phyloP scores from a whole-genome alignment of 2,329 filamentous ascomycete genomes.

The Aspergillus fijiensis region DNA sequence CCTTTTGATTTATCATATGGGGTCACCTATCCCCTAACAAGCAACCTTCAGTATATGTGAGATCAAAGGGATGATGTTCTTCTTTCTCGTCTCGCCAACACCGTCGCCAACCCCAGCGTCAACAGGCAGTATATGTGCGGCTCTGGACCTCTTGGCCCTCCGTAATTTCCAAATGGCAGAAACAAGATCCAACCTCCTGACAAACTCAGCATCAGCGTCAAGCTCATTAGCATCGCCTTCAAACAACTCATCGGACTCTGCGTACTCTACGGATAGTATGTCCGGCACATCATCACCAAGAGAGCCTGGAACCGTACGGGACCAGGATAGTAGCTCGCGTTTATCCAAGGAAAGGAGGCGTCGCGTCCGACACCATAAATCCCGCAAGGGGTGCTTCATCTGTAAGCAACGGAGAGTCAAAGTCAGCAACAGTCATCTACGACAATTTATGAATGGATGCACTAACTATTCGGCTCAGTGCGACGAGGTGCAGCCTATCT shows the following conservation, averaged over 20 bases:
- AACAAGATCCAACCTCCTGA: background rate
- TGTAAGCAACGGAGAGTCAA: constrained; percentile 29
- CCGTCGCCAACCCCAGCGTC: background rate
- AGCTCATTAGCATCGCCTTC: background rate
- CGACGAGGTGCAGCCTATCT: constrained; percentile 26
- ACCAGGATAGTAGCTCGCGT: background rate
- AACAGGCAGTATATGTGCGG: background rate
- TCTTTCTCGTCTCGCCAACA: background rate
- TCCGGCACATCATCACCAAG: background rate
- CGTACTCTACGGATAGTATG: background rate
- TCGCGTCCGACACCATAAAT: constrained; percentile 2
- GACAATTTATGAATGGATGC: too few relatives aligned
- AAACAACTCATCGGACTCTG: background rate
- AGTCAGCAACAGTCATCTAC: constrained; percentile 9
- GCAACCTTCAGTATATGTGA: too few relatives aligned
- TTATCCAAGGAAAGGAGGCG: background rate
- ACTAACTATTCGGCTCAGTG: constrained; percentile 16
- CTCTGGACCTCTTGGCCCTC: background rate
- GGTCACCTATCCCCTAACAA: too few relatives aligned
- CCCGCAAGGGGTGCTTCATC: constrained; percentile 22
- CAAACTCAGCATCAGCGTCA: background rate
- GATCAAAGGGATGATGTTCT: background rate
- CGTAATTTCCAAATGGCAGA: background rate
- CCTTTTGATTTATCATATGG: too few relatives aligned
- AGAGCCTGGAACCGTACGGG: background rate